phyloP scores from a whole-genome alignment of 768 basidiomycete genomes.

The Lepiota subincarnata region DNA sequence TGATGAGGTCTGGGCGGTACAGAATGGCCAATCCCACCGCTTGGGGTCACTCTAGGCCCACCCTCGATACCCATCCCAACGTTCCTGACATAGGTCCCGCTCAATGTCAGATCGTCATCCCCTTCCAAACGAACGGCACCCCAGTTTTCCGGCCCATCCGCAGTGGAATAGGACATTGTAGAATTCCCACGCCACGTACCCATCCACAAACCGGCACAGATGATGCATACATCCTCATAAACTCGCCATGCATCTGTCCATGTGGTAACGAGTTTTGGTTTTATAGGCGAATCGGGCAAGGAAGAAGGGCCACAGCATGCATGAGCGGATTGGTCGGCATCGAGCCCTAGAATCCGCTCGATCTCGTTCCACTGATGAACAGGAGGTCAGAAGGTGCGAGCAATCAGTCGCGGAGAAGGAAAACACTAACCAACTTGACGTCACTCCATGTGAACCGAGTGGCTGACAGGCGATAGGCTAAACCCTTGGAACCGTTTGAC shows the following conservation, averaged over 20 bases:
- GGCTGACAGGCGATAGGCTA: constrained; percentile 53
- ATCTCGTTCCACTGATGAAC: constrained; percentile 68
- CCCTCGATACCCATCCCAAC: constrained; percentile 74
- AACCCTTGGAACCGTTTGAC: constrained; percentile 28
- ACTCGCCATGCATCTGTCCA: constrained; percentile 75
- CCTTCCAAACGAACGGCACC: constrained; percentile 59
- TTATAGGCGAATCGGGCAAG: constrained; percentile 23
- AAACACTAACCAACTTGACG: constrained; percentile 56
- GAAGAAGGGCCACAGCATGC: constrained; percentile 34
- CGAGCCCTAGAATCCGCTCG: constrained; percentile 61
- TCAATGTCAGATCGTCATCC: constrained; percentile 53
- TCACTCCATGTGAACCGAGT: constrained; percentile 84
- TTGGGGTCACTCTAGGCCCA: constrained; percentile 33
- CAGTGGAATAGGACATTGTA: constrained; percentile 43
- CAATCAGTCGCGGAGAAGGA: constrained; percentile 1
- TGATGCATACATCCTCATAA: constrained; percentile 81
- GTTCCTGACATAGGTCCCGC: constrained; percentile 42
- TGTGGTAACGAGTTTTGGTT: constrained; percentile 35
- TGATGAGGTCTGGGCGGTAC: background rate
- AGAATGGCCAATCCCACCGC: constrained; percentile 17
- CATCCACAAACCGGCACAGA: constrained; percentile 82
- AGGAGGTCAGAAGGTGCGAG: background rate
- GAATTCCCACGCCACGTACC: constrained; percentile 59
- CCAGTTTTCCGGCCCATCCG: constrained; percentile 48
- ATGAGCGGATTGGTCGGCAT: constrained; percentile 31